Conservation (phyloP, 2,329 filamentous ascomycete species). For the Colletotrichum simmondsii region DNA sequence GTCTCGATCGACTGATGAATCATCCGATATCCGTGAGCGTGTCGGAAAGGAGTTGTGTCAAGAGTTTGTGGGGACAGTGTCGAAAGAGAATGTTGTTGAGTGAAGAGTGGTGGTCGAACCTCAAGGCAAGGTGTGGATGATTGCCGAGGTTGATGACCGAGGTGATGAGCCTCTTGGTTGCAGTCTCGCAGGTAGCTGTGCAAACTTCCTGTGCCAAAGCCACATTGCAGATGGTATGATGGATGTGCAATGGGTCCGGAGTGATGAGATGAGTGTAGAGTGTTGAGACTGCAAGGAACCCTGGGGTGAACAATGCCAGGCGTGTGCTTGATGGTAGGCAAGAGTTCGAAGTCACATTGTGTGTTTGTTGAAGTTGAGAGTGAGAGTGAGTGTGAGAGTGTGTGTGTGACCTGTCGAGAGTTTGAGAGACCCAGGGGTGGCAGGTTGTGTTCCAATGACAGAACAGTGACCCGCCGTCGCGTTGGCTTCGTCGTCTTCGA, state of each 20-base stretch:
- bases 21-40: neutral
- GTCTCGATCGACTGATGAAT: neutral
- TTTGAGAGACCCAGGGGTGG: neutral
- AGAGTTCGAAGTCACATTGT: neutral
- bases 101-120: neutral
- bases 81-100: neutral
- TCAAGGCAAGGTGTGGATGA: neutral
- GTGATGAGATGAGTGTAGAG: neutral
- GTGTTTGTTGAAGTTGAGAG: neutral
- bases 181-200: neutral
- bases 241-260: neutral
- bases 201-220: neutral
- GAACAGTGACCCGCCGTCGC: constrained; percentile 2
- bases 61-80: no score
- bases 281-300: neutral
- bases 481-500: constrained; percentile 17
- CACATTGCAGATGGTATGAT: neutral
- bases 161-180: neutral
- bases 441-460: neutral
- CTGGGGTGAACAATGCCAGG: neutral
- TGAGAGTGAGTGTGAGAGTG: neutral
- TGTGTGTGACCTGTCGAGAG: neutral
- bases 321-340: neutral
- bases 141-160: neutral
- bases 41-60: no score